Evolutionary conservation across 768 basidiomycete species (phyloP), one percentile per base, ranked within the genome.

Genomic region (Boletus reticuloceps): DNA sequence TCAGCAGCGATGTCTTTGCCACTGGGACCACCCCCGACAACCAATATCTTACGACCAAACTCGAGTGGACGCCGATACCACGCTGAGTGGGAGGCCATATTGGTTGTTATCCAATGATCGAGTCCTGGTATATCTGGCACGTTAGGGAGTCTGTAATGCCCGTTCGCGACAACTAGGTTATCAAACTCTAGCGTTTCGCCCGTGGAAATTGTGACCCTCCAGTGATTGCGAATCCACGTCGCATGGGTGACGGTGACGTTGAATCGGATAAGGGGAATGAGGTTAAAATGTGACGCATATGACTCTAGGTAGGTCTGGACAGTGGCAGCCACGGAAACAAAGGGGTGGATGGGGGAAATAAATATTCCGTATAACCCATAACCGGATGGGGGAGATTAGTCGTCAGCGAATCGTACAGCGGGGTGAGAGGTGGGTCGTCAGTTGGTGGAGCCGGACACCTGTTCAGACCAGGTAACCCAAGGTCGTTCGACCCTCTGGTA

Each of bases 391-490:
- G 88, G 6, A 94, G 66, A 61, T 93, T 93, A 1, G 91, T 86
- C n/a, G 86, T 87, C 13, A 94, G 74, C 1, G 86, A 86, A 63
- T 92, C 86, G 63, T 94, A 94, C 10, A 91, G 64, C 2, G 91
- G 83, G 1, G 88, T 86, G 32, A 79, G 63, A 2, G 88, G 88
- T 8, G 82, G 82, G 34, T 81, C 69, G 19, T 72, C 75, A 12
- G 69, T 67, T 5, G 80, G 77, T 36, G 76, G 71, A 8, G 82
- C 79, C 19, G 88, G 83, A 22, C 82, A 66, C 88, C 86, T 83
- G 53, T 40, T 49, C 34, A 52, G 25, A 46, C 14, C 42, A 43
- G 41, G 20, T 34, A 41, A 29, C n/a, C 17, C 41, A 29, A 44
- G 19, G 6, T 31, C 25, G 25, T 50, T 36, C 31, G 41, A 20